phyloP scores from a whole-genome alignment of 1,284 basidiomycete genomes.

The Ceratobasidium sp. region DNA sequence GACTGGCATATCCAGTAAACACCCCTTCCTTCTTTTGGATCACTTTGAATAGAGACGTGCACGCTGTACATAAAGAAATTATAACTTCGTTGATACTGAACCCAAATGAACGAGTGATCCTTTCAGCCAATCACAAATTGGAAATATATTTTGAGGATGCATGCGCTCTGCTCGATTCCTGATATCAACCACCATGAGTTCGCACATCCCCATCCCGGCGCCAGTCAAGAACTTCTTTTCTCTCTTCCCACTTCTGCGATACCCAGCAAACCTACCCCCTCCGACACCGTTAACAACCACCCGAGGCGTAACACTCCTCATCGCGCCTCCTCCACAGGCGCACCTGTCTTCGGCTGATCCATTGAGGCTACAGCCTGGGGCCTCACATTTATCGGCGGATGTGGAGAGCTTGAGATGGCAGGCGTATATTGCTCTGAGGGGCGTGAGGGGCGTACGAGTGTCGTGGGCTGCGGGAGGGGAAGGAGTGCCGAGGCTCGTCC shows the following conservation, averaged over 20 bases:
- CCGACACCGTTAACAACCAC: conserved; percentile 25
- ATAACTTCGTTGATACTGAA: neutral
- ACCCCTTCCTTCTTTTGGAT: neutral
- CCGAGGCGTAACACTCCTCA: conserved; percentile 35
- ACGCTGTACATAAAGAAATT: neutral
- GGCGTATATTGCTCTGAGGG: conserved; percentile 78
- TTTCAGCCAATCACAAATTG: neutral
- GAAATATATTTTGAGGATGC: conserved; percentile 14
- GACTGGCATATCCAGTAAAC: conserved; percentile 76
- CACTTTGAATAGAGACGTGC: too few relatives aligned
- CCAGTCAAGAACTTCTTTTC: conserved; percentile 47
- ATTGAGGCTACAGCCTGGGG: conserved; percentile 47
- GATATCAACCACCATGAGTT: conserved; percentile 19
- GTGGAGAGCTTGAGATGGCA: conserved; percentile 88
- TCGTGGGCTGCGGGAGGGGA: conserved; percentile 73
- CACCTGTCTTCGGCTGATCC: conserved; percentile 37
- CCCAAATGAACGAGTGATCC: too few relatives aligned
- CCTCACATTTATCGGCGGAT: conserved; percentile 69
- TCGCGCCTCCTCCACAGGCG: conserved; percentile 32
- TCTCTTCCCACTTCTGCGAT: conserved; percentile 46
- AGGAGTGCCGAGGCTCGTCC: conserved; percentile 71
- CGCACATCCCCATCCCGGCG: conserved; percentile 43
- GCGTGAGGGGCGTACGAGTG: conserved; percentile 62
- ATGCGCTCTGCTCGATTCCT: conserved; percentile 13
- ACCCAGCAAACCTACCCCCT: conserved; percentile 39